phyloP scores from a whole-genome alignment of 129 eudicot species.

The Dittrichia graveolens region DNA sequence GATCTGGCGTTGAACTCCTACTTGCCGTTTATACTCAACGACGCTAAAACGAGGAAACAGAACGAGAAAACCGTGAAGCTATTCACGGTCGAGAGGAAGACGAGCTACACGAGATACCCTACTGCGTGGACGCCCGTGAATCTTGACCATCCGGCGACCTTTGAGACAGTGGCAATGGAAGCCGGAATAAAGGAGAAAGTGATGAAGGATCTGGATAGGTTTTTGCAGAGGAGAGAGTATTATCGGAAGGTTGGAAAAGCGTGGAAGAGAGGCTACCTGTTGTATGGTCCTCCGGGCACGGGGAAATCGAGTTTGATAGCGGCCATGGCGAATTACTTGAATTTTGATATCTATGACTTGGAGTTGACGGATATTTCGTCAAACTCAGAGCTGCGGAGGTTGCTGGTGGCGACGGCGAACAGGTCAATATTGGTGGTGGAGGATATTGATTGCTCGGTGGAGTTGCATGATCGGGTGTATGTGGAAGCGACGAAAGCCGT shows the following conservation, averaged over 20 bases:
- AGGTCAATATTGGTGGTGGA: constrained; percentile 61
- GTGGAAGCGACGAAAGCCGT: not conserved
- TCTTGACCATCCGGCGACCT: constrained; percentile 50
- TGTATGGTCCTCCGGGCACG: constrained; percentile 67
- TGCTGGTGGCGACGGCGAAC: constrained; percentile 48
- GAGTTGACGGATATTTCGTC: constrained; percentile 48
- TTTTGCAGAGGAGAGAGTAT: constrained; percentile 54
- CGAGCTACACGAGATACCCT: constrained; percentile 16
- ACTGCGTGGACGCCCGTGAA: constrained; percentile 48
- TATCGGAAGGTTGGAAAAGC: constrained; percentile 63
- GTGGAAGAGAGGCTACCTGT: constrained; percentile 68
- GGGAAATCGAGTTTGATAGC: constrained; percentile 57
- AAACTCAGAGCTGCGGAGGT: constrained; percentile 47
- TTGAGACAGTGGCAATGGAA: constrained; percentile 57
- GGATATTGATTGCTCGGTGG: constrained; percentile 58
- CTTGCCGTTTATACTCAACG: constrained; percentile 43
- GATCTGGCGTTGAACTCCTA: constrained; percentile 44
- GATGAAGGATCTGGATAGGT: constrained; percentile 57
- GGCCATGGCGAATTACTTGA: constrained; percentile 67
- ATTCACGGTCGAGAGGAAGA: constrained; percentile 41
- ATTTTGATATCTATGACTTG: constrained; percentile 61
- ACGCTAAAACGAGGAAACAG: constrained; percentile 38
- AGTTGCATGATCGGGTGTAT: constrained; percentile 42
- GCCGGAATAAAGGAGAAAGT: constrained; percentile 38
- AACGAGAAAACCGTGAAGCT: constrained; percentile 50